Conservation (phyloP, 2,329 filamentous ascomycete genomes). For the Lecanicillium sp. region DNA sequence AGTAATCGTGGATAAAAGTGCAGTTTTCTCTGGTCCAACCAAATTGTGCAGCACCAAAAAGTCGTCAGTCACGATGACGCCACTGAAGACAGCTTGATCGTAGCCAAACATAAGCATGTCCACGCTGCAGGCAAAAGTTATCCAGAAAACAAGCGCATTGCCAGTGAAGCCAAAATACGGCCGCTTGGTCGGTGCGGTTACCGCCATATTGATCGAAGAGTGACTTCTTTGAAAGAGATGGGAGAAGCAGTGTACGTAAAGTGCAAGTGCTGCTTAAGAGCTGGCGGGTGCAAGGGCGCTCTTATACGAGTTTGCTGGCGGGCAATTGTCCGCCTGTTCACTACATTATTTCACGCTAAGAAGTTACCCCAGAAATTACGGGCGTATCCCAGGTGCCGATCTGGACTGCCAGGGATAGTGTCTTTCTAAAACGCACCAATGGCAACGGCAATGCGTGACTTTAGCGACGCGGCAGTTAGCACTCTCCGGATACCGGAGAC, state of each 20-base stretch:
- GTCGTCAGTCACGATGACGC: conserved; percentile 19
- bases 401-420: not conserved
- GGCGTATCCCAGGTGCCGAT: not conserved
- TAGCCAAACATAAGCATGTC: conserved; percentile 17
- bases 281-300: too few relatives aligned
- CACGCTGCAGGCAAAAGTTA: conserved; percentile 7
- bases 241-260: not conserved
- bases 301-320: too few relatives aligned
- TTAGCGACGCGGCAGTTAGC: too few relatives aligned
- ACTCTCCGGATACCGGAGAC: too few relatives aligned
- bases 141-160: conserved; percentile 7
- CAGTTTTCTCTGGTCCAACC: conserved; percentile 25
- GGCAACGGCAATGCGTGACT: too few relatives aligned
- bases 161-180: conserved; percentile 9
- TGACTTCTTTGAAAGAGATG: not conserved
- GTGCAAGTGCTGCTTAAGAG: too few relatives aligned
- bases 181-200: not conserved
- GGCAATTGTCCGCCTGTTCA: too few relatives aligned
- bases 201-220: not conserved
- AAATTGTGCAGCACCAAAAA: conserved; percentile 38
- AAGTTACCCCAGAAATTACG: too few relatives aligned
- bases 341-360: too few relatives aligned
- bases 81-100: conserved; percentile 42
- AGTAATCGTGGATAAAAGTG: conserved; percentile 31
- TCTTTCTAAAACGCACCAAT: too few relatives aligned